phyloP scores from a whole-genome alignment of 768 basidiomycete species.

The Cystoderma amianthinum region DNA sequence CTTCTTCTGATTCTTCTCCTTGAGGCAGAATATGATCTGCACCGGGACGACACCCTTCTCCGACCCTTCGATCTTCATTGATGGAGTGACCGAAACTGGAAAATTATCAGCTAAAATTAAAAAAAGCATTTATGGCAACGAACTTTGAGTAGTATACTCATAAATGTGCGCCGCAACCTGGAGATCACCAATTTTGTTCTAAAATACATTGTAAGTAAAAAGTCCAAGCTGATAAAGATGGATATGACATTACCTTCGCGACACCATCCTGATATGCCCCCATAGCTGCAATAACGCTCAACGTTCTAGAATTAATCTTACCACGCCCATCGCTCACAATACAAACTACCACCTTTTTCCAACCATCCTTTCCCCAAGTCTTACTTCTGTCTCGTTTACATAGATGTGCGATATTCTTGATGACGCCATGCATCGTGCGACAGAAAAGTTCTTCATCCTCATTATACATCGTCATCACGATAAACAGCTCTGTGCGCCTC shows the following conservation, averaged over 20 bases:
- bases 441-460: constrained; percentile 89
- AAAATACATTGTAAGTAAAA: constrained; percentile 1
- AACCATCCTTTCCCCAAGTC: constrained; percentile 83
- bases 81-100: constrained; percentile 73
- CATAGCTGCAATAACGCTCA: constrained; percentile 90
- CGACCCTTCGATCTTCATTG: constrained; percentile 74
- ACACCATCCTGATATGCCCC: constrained; percentile 94
- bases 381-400: constrained; percentile 65
- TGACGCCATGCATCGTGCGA: constrained; percentile 88
- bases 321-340: constrained; percentile 80
- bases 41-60: constrained; percentile 83
- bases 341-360: constrained; percentile 89
- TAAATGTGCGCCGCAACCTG: constrained; percentile 87
- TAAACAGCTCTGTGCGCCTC: constrained; percentile 87
- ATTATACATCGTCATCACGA: constrained; percentile 99
- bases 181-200: constrained; percentile 75
- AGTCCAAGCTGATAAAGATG: neutral
- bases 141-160: constrained; percentile 91
- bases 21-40: constrained; percentile 88
- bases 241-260: constrained; percentile 53
- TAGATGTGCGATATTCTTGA: constrained; percentile 81
- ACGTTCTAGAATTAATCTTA: constrained; percentile 86
- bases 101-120: neutral
- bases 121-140: constrained; percentile 13
- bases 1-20: constrained; percentile 93